Conservation (phyloP, 148 eudicot species). For the Agrostemma githago region DNA sequence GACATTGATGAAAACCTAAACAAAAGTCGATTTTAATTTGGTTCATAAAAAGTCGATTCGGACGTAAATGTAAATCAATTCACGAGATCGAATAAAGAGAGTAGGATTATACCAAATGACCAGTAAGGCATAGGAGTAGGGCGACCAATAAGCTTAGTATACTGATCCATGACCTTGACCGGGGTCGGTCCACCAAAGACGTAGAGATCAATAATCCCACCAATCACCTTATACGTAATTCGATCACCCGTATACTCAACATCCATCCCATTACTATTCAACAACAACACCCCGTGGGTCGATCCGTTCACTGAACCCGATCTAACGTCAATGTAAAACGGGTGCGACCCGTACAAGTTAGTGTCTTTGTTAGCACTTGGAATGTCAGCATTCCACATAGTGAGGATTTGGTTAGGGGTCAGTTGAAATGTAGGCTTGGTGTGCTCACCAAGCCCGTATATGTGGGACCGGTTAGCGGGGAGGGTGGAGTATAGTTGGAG, state of each 20-base stretch:
- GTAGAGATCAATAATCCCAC: slow-evolving; percentile 52
- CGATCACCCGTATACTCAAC: slow-evolving; percentile 44
- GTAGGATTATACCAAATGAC: slow-evolving; percentile 47
- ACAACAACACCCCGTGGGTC: slow-evolving; percentile 44
- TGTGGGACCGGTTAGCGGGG: slow-evolving; percentile 32
- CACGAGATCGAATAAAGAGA: neutral
- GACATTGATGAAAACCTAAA: slow-evolving; percentile 54
- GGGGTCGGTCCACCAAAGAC: slow-evolving; percentile 42
- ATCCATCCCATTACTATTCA: slow-evolving; percentile 61
- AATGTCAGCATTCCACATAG: slow-evolving; percentile 49
- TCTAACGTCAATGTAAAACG: slow-evolving; percentile 51
- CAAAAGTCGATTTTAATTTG: no score
- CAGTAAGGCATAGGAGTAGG: slow-evolving; percentile 63
- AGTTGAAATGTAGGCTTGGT: slow-evolving; percentile 36
- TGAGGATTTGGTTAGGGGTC: slow-evolving; percentile 37
- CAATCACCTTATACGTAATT: slow-evolving; percentile 46
- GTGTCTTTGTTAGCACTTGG: slow-evolving; percentile 27
- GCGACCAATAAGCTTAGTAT: slow-evolving; percentile 41
- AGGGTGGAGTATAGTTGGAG: slow-evolving; percentile 37
- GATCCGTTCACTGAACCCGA: slow-evolving; percentile 27
- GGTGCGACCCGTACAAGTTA: slow-evolving; percentile 51
- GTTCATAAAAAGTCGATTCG: no score
- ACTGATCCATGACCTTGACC: slow-evolving; percentile 38
- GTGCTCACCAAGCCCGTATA: slow-evolving; percentile 53
- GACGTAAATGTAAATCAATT: no score